Evolutionary conservation across 345 rosid genomes (phyloP), one percentile per base, ranked within the genome.

Genomic region (Abelmoschus esculentus): DNA sequence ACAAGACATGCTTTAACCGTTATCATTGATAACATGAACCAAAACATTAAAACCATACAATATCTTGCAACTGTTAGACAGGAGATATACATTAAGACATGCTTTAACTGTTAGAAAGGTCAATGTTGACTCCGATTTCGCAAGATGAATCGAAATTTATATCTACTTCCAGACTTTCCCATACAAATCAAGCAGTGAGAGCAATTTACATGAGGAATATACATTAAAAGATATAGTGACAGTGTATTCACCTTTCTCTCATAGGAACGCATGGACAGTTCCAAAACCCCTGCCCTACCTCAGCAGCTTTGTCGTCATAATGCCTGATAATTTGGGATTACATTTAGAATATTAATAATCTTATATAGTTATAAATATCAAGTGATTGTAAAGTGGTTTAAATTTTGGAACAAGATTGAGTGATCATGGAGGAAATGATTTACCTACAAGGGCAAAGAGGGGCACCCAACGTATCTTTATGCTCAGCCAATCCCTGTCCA

Each of bases 201-300:
- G 57, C 7, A 29, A 5, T 29, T 70, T 44, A 28, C 3, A 32
- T 11, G 62, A 52, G 31, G 61, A 63, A 36, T 19, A 36, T 52
- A 52, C 18, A 38, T 40, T 8, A 62, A 62, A 72, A 11, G 13
- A 34, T 17, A 28, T n/a, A 36, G 29, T 15, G 12, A 66, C 66
- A 67, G 46, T 38, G 61, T 15, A 74, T 19, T 5, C 79, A 91
- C 99, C 99, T 91, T 75, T 95, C 99, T 81, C 99, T 88, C 97
- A 95, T 95, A 14, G 99, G 99, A 70, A 95, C 99, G 75, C 97
- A 95, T 1, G 96, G 99, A 72, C 96, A 95, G 74, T 95, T 91
- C 97, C 97, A 95, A 78, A 95, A 95, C 52, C 99, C 99, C 70
- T 95, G 97, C 5, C 85, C 84, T 54, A 38, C 97, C 79, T 95